Percentiles rank a stretch among this genome's conserved stretches.
Conservation (phyloP, 441 rosid species). For the Brassica hybrid region DNA sequence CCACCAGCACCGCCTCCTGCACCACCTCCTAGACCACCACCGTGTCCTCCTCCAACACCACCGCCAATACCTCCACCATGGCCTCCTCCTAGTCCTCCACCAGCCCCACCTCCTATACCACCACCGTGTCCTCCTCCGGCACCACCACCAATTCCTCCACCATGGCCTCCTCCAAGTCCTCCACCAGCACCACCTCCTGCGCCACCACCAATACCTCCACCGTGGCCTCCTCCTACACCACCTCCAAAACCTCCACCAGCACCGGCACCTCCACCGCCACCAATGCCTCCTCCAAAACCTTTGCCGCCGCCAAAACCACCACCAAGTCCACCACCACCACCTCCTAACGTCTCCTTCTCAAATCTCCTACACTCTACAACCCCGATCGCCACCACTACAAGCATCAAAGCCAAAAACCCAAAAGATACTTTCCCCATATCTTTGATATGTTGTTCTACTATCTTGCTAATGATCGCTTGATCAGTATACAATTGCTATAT, state of each 20-base stretch:
- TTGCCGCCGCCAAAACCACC: slow-evolving; percentile 46
- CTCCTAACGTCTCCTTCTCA: slow-evolving; percentile 47
- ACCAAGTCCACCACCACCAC: slow-evolving; percentile 50
- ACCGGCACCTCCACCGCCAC: slow-evolving; percentile 42
- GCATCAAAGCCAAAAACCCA: slow-evolving; percentile 43
- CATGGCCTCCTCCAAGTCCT: too few relatives aligned
- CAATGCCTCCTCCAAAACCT: slow-evolving; percentile 48
- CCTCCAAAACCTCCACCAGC: slow-evolving; percentile 43
- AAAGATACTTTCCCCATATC: slow-evolving; percentile 54
- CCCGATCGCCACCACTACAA: slow-evolving; percentile 47
- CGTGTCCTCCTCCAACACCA: too few relatives aligned
- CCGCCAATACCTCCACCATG: too few relatives aligned
- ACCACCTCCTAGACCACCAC: too few relatives aligned
- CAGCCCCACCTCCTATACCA: too few relatives aligned
- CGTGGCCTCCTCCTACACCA: slow-evolving; percentile 44
- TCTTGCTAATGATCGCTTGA: neutral
- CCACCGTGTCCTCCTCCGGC: too few relatives aligned
- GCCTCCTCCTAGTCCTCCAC: too few relatives aligned
- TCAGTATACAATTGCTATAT: slow-evolving; percentile 15
- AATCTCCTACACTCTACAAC: slow-evolving; percentile 55
- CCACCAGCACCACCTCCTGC: slow-evolving; percentile 29
- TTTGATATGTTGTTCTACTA: neutral
- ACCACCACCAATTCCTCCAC: too few relatives aligned
- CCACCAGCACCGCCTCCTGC: too few relatives aligned
- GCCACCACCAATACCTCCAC: slow-evolving; percentile 40